Evolutionary conservation across 2,329 filamentous ascomycete genomes (phyloP), one percentile per base, ranked within the genome.

Genomic region (Mycosphaerella sp.): DNA sequence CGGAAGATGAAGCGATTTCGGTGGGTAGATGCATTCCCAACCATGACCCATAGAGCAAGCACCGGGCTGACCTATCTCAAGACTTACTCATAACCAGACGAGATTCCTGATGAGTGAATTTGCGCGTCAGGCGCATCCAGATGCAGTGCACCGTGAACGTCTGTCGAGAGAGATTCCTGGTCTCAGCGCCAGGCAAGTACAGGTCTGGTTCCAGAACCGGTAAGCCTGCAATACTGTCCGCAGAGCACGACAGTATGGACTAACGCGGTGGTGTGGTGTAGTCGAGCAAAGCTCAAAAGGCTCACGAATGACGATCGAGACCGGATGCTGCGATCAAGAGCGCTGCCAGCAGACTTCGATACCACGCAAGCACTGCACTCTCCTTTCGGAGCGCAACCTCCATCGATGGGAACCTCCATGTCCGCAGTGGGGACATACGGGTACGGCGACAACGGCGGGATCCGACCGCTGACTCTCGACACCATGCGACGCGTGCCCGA

Each of bases 131-230:
- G 89, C 91, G 23, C 91, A 96, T 69, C 91, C 91, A 6, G 91
- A 97, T 73, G 91, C 91, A 40, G 87, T 88, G 45, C 90, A 95
- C 70, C 80, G 91, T 59, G 91, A 95, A 69, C 80, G 89, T 45
- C 77, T 97, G 38, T 92, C 91, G 3, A 79, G 86, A 59, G 89
- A 96, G 69, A 96, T 97, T 44, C 91, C 92, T 32, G 92, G 91
- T 0, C 74, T 97, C 46, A 95, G 88, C 65, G 89, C 91, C 38
- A 83, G 91, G 57, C 91, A 97, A 69, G 92, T 97, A 23, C 91
- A 97, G 71, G 91, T 97, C 47, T 97, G 91, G 92, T 97, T 97
- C 73, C 91, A 97, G 72, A 97, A 97, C 73, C 83, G 91, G 91
- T 95, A 80, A 47, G 48, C 43, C 21, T 38, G 40, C 21, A 10